phyloP scores from a whole-genome alignment of 306 rosid genomes.

The Ochetophila trinervis region DNA sequence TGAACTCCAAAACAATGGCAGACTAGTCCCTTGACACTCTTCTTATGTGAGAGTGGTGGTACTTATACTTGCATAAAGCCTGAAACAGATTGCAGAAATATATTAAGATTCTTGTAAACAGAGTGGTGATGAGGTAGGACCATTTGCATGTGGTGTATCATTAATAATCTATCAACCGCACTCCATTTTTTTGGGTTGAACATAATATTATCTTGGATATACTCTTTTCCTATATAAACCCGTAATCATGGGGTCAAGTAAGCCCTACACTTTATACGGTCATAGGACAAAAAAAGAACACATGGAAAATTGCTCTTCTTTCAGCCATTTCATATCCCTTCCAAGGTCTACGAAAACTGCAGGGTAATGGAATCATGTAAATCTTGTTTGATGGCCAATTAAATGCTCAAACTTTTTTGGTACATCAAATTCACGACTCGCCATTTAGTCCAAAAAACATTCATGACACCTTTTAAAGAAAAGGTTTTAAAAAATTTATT shows the following conservation, averaged over 20 bases:
- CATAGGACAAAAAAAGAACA: not conserved
- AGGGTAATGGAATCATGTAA: slow-evolving; percentile 14
- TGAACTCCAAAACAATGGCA: not conserved
- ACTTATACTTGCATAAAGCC: not conserved
- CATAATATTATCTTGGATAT: not conserved
- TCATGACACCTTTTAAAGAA: not conserved
- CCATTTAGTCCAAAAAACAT: no score
- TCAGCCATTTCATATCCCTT: slow-evolving; percentile 4
- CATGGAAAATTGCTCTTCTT: slow-evolving; percentile 6
- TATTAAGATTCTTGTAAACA: not conserved
- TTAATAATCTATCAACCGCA: slow-evolving; percentile 10
- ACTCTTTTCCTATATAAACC: slow-evolving; percentile 7
- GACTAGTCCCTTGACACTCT: not conserved
- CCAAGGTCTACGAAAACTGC: not conserved
- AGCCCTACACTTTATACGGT: not conserved
- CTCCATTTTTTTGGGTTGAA: slow-evolving; percentile 7
- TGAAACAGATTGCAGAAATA: not conserved
- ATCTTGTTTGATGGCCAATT: not conserved
- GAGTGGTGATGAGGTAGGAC: slow-evolving; percentile 4
- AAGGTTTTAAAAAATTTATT: no score
- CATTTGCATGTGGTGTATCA: slow-evolving; percentile 19
- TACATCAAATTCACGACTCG: not conserved
- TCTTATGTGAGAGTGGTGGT: not conserved
- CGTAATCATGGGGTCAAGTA: not conserved
- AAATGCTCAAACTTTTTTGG: not conserved